Conservation (phyloP, 1,284 basidiomycete species). For the Trametes sp. region DNA sequence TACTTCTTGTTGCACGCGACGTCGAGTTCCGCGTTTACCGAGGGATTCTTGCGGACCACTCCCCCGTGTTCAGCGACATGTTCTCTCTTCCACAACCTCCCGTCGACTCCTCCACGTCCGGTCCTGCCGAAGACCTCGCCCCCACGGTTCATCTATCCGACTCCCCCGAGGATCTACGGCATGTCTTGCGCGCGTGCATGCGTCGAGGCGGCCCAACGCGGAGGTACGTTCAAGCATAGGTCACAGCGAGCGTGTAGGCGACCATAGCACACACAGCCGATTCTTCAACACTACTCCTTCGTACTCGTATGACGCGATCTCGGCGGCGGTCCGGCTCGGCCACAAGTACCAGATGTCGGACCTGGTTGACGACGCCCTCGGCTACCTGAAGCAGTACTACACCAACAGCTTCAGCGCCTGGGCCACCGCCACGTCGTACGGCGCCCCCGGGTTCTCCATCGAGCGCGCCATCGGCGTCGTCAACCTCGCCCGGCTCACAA, state of each 20-base stretch:
- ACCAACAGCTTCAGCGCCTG: background rate
- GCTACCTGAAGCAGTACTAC: background rate
- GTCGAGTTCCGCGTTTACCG: constrained; percentile 33
- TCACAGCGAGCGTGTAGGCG: background rate
- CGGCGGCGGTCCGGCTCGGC: background rate
- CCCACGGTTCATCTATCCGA: constrained; percentile 2
- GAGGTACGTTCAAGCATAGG: background rate
- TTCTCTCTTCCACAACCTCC: constrained; percentile 12
- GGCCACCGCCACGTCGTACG: background rate
- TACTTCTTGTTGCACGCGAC: background rate
- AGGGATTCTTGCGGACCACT: constrained; percentile 31
- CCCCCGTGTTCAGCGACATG: constrained; percentile 35
- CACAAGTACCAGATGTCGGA: background rate
- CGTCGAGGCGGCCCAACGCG: background rate
- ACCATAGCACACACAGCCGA: background rate
- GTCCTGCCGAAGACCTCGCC: background rate
- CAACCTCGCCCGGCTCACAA: background rate
- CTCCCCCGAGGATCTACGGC: constrained; percentile 7
- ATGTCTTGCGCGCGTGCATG: constrained; percentile 8
- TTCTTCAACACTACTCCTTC: background rate
- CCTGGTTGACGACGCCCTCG: background rate
- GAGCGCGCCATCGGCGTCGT: background rate
- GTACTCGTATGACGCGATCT: background rate
- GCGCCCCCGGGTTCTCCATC: background rate
- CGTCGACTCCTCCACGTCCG: background rate